Conservation (phyloP, 1,139 yeast genomes). For the Candida sojae region DNA sequence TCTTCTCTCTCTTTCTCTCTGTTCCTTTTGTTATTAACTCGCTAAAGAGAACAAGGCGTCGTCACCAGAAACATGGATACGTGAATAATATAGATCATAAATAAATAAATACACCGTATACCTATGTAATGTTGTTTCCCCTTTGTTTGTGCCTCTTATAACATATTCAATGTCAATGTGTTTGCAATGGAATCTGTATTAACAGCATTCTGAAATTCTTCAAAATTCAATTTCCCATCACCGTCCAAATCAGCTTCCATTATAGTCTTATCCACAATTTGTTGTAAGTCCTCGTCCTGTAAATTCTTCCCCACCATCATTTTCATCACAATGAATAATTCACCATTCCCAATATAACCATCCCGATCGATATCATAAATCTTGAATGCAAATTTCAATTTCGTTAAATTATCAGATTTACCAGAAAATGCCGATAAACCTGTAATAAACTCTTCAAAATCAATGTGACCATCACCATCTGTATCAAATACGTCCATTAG, state of each 20-base stretch:
- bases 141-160: constrained; percentile 17
- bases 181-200: constrained; percentile 67
- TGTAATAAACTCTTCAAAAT: constrained; percentile 90
- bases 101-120: too few relatives aligned
- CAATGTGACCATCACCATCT: constrained; percentile 92
- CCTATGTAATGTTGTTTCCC: neutral
- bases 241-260: constrained; percentile 94
- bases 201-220: constrained; percentile 78
- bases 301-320: constrained; percentile 97
- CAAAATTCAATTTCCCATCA: constrained; percentile 84
- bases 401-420: constrained; percentile 82
- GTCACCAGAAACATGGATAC: too few relatives aligned
- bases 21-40: too few relatives aligned
- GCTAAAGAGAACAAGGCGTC: too few relatives aligned
- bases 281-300: constrained; percentile 87
- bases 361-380: constrained; percentile 96
- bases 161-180: constrained; percentile 53
- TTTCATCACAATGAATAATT: constrained; percentile 84
- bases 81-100: too few relatives aligned
- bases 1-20: neutral
- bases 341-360: constrained; percentile 94
- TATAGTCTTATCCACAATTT: constrained; percentile 91
- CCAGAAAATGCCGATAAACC: constrained; percentile 91
- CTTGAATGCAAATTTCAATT: constrained; percentile 85
- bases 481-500: constrained; percentile 93